Percentiles rank a stretch among this genome's conserved stretches.
Conservation (phyloP, 441 rosid species). For the Breynia disticha region DNA sequence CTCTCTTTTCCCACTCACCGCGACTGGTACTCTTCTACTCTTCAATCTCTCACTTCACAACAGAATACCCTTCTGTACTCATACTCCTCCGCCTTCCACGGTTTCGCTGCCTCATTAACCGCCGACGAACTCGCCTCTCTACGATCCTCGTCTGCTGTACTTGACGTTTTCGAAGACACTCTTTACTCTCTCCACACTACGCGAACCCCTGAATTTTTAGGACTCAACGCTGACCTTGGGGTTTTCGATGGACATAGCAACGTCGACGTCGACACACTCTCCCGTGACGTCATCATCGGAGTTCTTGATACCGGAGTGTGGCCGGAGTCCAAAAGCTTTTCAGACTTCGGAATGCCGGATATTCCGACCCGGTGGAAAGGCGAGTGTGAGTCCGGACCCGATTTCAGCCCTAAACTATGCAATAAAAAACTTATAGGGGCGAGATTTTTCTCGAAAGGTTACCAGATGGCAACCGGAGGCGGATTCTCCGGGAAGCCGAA, state of each 20-base stretch:
- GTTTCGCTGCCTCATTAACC: constrained; percentile 66
- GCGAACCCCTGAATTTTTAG: constrained; percentile 63
- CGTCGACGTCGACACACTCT: constrained; percentile 30
- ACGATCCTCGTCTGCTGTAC: constrained; percentile 36
- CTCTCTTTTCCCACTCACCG: constrained; percentile 46
- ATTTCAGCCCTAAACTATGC: constrained; percentile 53
- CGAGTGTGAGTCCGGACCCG: constrained; percentile 53
- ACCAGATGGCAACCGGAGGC: constrained; percentile 48
- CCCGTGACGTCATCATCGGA: constrained; percentile 52
- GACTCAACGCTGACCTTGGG: constrained; percentile 44
- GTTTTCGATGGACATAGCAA: constrained; percentile 31
- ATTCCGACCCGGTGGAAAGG: constrained; percentile 71
- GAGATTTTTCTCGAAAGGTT: constrained; percentile 67
- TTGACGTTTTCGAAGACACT: constrained; percentile 64
- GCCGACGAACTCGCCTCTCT: constrained; percentile 41
- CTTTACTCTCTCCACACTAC: constrained; percentile 72
- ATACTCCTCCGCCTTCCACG: constrained; percentile 58
- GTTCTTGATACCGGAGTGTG: constrained; percentile 88
- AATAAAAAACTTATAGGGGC: constrained; percentile 81
- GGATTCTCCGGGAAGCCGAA: constrained; percentile 19
- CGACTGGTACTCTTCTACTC: constrained; percentile 60
- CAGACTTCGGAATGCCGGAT: constrained; percentile 48
- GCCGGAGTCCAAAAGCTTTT: constrained; percentile 75
- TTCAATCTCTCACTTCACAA: constrained; percentile 27
- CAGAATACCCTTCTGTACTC: constrained; percentile 48